Evolutionary conservation across 1,284 basidiomycete genomes (phyloP), one percentile per base, ranked within the genome.

Genomic region (Abortiporus biennis): DNA sequence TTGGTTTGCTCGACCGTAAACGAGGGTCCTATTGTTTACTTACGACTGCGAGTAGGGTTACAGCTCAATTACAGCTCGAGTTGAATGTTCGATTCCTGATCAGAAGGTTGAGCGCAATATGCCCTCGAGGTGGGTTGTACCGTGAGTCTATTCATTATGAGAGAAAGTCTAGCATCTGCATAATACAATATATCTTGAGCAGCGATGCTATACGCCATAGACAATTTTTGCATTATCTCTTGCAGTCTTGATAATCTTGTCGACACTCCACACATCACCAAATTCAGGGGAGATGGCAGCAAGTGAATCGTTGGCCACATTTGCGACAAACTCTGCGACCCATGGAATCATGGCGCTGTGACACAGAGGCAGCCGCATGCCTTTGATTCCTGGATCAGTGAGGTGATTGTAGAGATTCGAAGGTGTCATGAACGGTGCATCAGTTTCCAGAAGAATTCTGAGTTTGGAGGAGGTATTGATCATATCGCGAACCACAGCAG

Each of bases 371-470:
- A 90, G 61, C 46, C 76, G 73, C 21, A 34, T 53, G 21, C 77
- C 77, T 50, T 74, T 80, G 36, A 82, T 54, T 1, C 17, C 29
- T 2, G 40, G 40, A 6, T 61, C 63, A 2, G 71, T 66, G 0
- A 82, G 59, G 0, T 78, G 67, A 6, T 60, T 58, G 54, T 87
- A 86, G 21, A 91, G 58, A 48, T 85, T 90, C 0, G 76, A 67
- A 0, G 87, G 88, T 0, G 82, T 70, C 87, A 91, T 91, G 64
- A 74, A 91, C 0, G 88, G 87, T 0, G 85, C 86, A 49, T 91
- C 87, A 0, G 88, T 90, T 60, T 91, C 88, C 2, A 90, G 68
- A 1, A 91, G 61, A 50, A 88, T 80, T 34, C 83, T 78, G 1
- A 82, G 62, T 6, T 55, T 58, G 29, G 45, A 19, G 16, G 49